Percentiles rank a stretch among this genome's conserved stretches.
These are phyloP conservation scores for Pisolithus microcarpus DNA, from an alignment of 768 basidiomycete genomes.

Conservation along the genomic window DNA sequence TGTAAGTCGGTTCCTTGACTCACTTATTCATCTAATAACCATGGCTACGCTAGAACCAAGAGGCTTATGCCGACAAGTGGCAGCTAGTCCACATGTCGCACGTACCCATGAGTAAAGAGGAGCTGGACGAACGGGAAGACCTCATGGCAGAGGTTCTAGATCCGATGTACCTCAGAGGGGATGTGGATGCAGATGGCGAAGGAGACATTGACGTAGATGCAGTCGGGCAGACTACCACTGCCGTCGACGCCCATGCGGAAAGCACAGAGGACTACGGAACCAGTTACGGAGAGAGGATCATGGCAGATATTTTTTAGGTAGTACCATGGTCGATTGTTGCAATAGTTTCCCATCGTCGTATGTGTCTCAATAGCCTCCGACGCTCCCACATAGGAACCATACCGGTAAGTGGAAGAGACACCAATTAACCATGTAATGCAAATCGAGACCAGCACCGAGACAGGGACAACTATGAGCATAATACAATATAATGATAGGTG, in stretches of 20 bases:
- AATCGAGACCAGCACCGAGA: no score
- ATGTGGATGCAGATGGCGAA: slow-evolving; percentile 56
- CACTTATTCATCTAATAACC: slow-evolving; percentile 1
- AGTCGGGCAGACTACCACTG: slow-evolving; percentile 46
- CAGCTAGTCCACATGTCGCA: slow-evolving; percentile 70
- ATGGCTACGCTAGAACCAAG: slow-evolving; percentile 43
- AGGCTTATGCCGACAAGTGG: slow-evolving; percentile 77
- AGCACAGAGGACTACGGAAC: slow-evolving; percentile 31
- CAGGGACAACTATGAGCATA: no score
- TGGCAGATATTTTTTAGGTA: slow-evolving; percentile 29
- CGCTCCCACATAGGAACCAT: no score
- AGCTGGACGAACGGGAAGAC: slow-evolving; percentile 73
- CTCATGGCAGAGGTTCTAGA: slow-evolving; percentile 72
- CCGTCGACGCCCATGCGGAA: slow-evolving; percentile 43
- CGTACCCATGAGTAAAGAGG: slow-evolving; percentile 62
- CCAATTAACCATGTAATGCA: no score
- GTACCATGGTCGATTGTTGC: slow-evolving; percentile 1
- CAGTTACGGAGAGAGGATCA: slow-evolving; percentile 18
- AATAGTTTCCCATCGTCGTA: no score
- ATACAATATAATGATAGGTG: no score
- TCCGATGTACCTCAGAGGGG: slow-evolving; percentile 47
- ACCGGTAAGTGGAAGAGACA: no score
- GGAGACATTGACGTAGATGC: slow-evolving; percentile 47
- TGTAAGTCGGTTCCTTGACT: slow-evolving; percentile 37
- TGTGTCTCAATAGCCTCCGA: no score